phyloP scores from a whole-genome alignment of 345 rosid species.

The Dimocarpus longan region DNA sequence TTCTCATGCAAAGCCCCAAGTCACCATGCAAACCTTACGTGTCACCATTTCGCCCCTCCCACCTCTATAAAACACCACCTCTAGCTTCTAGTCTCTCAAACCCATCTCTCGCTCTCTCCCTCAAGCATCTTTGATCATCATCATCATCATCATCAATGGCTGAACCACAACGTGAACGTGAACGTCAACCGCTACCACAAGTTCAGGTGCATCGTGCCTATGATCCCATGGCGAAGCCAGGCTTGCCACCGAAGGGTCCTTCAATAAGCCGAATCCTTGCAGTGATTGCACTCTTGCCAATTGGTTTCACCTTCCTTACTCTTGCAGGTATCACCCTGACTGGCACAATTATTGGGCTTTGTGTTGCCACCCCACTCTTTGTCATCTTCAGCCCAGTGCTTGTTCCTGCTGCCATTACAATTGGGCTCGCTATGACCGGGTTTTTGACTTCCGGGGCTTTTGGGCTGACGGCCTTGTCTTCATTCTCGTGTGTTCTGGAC shows the following conservation, averaged over 20 bases:
- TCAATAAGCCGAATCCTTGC: conserved; percentile 62
- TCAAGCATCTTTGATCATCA: background rate
- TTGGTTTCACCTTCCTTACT: conserved; percentile 62
- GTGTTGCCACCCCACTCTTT: conserved; percentile 61
- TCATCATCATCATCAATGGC: conserved; percentile 33
- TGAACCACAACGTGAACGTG: conserved; percentile 27
- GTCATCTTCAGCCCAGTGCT: conserved; percentile 78
- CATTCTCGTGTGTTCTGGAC: conserved; percentile 59
- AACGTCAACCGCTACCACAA: conserved; percentile 53
- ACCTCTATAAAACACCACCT: conserved; percentile 27
- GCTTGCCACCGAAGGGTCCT: conserved; percentile 43
- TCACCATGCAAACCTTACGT: conserved; percentile 53
- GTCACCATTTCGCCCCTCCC: conserved; percentile 27
- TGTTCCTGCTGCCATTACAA: conserved; percentile 61
- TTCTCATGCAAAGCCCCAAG: conserved; percentile 61
- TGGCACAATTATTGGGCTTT: conserved; percentile 64
- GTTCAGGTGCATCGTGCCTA: conserved; percentile 55
- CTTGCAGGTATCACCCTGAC: conserved; percentile 66
- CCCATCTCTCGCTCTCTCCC: background rate
- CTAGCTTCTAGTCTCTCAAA: background rate
- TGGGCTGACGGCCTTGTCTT: conserved; percentile 69
- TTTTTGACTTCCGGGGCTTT: conserved; percentile 68
- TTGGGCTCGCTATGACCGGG: conserved; percentile 61
- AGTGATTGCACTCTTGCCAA: conserved; percentile 49
- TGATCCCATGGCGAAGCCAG: conserved; percentile 37